These are phyloP conservation scores for Lactarius hatsudake DNA, from an alignment of 768 basidiomycete species.

Conservation along the genomic window DNA sequence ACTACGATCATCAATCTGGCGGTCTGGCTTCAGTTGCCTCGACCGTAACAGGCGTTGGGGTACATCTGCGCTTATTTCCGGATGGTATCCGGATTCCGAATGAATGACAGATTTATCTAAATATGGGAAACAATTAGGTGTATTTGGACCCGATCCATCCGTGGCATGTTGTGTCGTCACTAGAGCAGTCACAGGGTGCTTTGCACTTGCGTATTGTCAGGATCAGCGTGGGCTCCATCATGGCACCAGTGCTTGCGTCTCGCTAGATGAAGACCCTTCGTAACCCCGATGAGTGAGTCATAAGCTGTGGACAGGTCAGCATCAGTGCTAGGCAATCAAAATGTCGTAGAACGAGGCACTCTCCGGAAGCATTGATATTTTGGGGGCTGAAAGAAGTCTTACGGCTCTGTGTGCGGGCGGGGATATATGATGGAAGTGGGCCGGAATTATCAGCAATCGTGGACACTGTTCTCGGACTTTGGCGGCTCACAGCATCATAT, in stretches of 20 bases:
- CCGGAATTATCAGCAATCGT: neutral
- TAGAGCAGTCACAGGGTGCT: neutral
- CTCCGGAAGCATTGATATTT: neutral
- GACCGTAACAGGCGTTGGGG: conserved; percentile 11
- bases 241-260: neutral
- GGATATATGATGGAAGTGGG: neutral
- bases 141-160: neutral
- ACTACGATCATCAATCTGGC: neutral
- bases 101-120: neutral
- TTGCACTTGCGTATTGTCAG: neutral
- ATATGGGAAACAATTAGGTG: neutral
- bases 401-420: neutral
- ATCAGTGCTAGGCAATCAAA: neutral
- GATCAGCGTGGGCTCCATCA: neutral
- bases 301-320: neutral
- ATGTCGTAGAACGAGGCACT: neutral
- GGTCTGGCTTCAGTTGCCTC: neutral
- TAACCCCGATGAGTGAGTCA: neutral
- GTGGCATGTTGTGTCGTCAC: too few species aligned
- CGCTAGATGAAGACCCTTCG: neutral
- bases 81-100: neutral
- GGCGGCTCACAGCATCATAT: neutral
- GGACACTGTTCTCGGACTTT: conserved; percentile 15
- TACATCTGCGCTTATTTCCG: neutral
- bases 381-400: neutral